Percentiles rank a stretch among this genome's conserved stretches.
These are phyloP conservation scores for Nicotiana paniculata DNA, from an alignment of 257 asterid species.

Conservation along the genomic window DNA sequence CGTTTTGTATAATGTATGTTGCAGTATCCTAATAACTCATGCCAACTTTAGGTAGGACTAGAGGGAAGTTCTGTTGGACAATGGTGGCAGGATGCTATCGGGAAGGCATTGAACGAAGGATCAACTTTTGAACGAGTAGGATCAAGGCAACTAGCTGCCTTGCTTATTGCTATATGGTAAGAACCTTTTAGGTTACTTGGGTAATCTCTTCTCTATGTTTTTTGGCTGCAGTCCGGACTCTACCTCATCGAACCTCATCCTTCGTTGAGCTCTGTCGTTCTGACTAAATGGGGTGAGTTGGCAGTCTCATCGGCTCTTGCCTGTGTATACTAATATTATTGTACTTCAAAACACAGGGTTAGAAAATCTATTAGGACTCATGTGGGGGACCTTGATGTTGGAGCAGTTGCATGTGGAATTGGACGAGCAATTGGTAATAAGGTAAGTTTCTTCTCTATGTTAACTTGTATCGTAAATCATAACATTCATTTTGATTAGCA, in stretches of 20 bases:
- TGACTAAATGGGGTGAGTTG: not conserved
- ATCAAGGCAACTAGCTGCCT: conserved; percentile 85
- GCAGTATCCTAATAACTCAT: conserved; percentile 9
- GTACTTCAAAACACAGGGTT: conserved; percentile 45
- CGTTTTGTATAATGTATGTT: not conserved
- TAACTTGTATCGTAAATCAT: not conserved
- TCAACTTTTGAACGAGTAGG: conserved; percentile 82
- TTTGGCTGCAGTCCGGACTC: not conserved
- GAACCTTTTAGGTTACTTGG: not conserved
- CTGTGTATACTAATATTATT: not conserved
- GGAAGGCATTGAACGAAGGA: conserved; percentile 83
- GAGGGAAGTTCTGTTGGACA: conserved; percentile 97
- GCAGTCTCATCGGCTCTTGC: not conserved
- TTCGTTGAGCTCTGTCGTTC: not conserved
- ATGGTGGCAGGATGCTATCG: conserved; percentile 97
- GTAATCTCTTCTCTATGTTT: not conserved
- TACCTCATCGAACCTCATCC: not conserved
- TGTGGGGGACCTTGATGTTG: conserved; percentile 84
- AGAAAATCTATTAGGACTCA: conserved; percentile 63
- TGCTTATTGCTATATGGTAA: conserved; percentile 90
- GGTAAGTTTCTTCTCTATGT: conserved; percentile 32
- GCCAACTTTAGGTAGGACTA: conserved; percentile 82
- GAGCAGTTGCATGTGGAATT: conserved; percentile 91
- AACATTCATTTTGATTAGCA: not conserved
- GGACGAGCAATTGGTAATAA: conserved; percentile 98